A percentile compares a stretch with the other conserved stretches of the same genome.
Conservation (phyloP, 306 rosid species). For the Vachellia pachyceras region DNA sequence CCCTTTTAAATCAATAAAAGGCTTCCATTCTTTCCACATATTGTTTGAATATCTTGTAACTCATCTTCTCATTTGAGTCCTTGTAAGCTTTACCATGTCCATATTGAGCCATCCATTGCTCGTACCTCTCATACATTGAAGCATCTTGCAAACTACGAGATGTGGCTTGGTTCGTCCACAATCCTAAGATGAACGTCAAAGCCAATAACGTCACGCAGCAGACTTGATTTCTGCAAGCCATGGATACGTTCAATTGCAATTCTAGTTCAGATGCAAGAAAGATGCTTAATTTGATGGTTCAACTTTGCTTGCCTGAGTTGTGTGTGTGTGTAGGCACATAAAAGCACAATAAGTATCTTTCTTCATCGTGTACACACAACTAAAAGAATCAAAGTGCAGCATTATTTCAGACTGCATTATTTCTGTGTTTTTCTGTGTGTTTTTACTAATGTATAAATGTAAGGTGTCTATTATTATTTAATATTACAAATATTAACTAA, state of each 20-base stretch:
- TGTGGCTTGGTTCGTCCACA: slow-evolving; percentile 33
- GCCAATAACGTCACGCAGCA: slow-evolving; percentile 15
- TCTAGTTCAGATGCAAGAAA: slow-evolving; percentile 17
- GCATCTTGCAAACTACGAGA: slow-evolving; percentile 40
- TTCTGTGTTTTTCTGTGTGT: too few relatives aligned
- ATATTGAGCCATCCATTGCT: slow-evolving; percentile 44
- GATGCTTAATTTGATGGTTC: slow-evolving; percentile 8
- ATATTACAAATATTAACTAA: too few relatives aligned
- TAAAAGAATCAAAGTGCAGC: too few relatives aligned
- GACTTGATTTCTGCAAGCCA: slow-evolving; percentile 32
- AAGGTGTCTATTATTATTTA: too few relatives aligned
- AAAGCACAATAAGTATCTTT: too few relatives aligned
- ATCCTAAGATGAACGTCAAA: slow-evolving; percentile 36
- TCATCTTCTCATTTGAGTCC: slow-evolving; percentile 33
- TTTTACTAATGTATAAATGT: too few relatives aligned
- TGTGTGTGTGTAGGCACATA: too few relatives aligned
- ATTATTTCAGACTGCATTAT: too few relatives aligned
- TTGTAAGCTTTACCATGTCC: slow-evolving; percentile 38
- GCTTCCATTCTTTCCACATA: slow-evolving; percentile 41
- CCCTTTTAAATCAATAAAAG: too few relatives aligned
- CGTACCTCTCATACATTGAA: slow-evolving; percentile 33
- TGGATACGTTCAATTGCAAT: neutral
- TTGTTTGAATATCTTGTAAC: slow-evolving; percentile 41
- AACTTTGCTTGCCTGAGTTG: slow-evolving; percentile 1
- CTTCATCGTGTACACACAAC: too few relatives aligned